Evolutionary conservation across 108 stramenopile species (phyloP), one percentile per base, ranked within the genome.

Genomic region (Conticribra guillardii): DNA sequence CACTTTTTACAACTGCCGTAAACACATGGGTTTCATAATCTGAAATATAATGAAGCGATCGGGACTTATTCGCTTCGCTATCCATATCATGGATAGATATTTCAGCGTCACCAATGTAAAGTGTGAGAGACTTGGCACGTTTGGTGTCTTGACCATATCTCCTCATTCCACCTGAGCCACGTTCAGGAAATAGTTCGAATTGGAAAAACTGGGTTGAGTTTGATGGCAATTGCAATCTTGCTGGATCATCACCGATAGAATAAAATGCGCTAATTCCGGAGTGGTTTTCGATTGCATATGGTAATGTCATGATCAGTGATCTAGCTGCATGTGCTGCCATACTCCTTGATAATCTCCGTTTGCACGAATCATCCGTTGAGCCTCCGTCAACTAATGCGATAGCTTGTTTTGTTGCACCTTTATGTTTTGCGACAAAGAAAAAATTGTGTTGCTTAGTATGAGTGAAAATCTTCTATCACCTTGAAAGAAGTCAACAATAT

Each of bases 251-350:
- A 9, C 72, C 47, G 3, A 88, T 62, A 2, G 82, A 67, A 66
- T 87, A 89, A 7, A 54, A 44, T 41, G 85, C 78, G 52, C 75
- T 76, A 1, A 86, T 37, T 11, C 93, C 93, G 34, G 85, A 79
- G 34, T 89, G 87, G 54, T 94, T 94, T 45, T 87, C 87, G 59
- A 94, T 67, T 11, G 88, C 93, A 64, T 94, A 89, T 14, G 90
- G 89, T 32, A 90, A 58, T 2, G 90, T 84, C 2, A 81, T 86
- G 32, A 89, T 79, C 46, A 94, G 77, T n/a, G 82, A 86, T 63
- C 87, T 69, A 2, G 90, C 88, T 7, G 87, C 89, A 33, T 81
- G 79, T 27, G 86, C 79, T 8, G 89, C 88, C 69, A 86, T 73
- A 54, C 84, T 84, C 24, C 69, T 75, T 49, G 58, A 69, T 22